Evolutionary conservation across 768 basidiomycete species (phyloP), one percentile per base, ranked within the genome.

Genomic region (Lactarius sp.): DNA sequence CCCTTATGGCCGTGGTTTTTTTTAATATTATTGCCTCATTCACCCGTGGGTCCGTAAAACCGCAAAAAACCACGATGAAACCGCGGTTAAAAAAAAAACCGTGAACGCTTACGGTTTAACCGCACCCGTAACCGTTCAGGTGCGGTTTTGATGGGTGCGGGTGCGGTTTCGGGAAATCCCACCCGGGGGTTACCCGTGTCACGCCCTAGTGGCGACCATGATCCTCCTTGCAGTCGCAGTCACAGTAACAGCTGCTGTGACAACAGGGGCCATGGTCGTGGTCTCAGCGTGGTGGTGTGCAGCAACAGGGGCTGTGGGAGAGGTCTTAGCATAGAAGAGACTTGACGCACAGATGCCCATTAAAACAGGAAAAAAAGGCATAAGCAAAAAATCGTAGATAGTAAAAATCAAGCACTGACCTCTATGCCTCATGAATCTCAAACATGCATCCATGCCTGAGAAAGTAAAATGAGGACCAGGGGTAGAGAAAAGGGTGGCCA

Each of bases 301-400:
- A n/a, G n/a, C n/a, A n/a, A n/a, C n/a, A n/a, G n/a, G n/a, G n/a
- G n/a, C n/a, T n/a, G 77, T 49, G 79, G 90, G 90, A 62, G 90
- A 89, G 69, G 86, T 86, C 74, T 90, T 90, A 47, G 88, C 87
- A n/a, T n/a, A n/a, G n/a, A n/a, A n/a, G n/a, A n/a, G n/a, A n/a
- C n/a, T n/a, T n/a, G n/a, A n/a, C n/a, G n/a, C n/a, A n/a, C n/a
- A n/a, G n/a, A n/a, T n/a, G n/a, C 88, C 88, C 89, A 87, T 88
- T 56, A n/a, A n/a, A n/a, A 14, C 52, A 3, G 12, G 47, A 20
- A 37, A 52, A 34, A 34, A 1, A 34, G 1, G 14, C 34, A 5
- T 44, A 18, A 51, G 14, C 1, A 49, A 41, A 47, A 13, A 2
- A 18, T n/a, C n/a, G n/a, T n/a, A 33, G 16, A 20, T 31, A 12